Conservation (phyloP, 306 rosid genomes). For the Trifolium fragiferum region DNA sequence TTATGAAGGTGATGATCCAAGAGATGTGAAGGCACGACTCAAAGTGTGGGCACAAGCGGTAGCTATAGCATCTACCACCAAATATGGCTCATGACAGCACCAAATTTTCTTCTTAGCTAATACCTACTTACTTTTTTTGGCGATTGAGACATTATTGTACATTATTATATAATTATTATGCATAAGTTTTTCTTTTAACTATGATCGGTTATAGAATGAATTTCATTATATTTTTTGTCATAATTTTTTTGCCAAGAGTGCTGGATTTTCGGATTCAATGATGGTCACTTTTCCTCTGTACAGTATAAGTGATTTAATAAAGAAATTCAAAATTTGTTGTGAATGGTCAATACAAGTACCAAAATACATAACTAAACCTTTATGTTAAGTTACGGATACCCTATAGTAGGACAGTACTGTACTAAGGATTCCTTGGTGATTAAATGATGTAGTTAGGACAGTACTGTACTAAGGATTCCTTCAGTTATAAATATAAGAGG, state of each 20-base stretch:
- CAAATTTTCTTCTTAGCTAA: conserved; percentile 2
- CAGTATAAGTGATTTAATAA: conserved; percentile 35
- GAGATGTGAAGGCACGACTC: conserved; percentile 89
- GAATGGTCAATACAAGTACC: conserved; percentile 2
- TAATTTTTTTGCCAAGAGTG: conserved; percentile 5
- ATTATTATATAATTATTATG: background rate
- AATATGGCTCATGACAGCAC: conserved; percentile 45
- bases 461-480: too few species aligned
- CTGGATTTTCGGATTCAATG: conserved; percentile 20
- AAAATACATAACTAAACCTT: background rate
- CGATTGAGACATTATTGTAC: background rate
- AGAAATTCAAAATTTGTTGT: conserved; percentile 32
- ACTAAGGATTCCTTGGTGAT: too few species aligned
- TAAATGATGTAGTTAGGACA: too few species aligned
- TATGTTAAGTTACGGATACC: conserved; percentile 10
- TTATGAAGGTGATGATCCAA: conserved; percentile 75
- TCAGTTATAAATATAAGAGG: too few species aligned
- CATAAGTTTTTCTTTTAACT: conserved; percentile 29
- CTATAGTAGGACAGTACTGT: background rate
- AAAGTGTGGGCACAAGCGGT: conserved; percentile 95
- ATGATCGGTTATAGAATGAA: conserved; percentile 17
- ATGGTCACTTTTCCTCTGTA: conserved; percentile 41
- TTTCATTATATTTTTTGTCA: conserved; percentile 17
- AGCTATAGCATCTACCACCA: conserved; percentile 74
- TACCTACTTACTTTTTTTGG: conserved; percentile 3